Evolutionary conservation across 2,329 filamentous ascomycete species (phyloP).

Genomic region (Claviceps sorghi): DNA sequence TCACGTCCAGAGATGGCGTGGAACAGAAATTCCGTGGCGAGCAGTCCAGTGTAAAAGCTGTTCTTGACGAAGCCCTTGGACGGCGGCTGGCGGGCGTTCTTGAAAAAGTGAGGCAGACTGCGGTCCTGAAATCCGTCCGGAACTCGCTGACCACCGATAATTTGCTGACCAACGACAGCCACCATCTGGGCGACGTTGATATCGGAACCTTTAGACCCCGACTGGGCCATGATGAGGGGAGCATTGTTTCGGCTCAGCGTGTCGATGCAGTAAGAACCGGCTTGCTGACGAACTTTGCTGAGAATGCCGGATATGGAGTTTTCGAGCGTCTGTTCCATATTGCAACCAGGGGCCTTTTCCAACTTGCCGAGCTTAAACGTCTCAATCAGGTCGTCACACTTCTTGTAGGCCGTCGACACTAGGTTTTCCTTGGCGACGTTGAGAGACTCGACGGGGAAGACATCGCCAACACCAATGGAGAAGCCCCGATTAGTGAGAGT

Average conservation of each 20-base stretch:
- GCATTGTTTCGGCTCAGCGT: slow-evolving; percentile 85
- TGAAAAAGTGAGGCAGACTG: slow-evolving; percentile 87
- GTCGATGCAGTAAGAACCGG: slow-evolving; percentile 79
- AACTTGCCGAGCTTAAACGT: slow-evolving; percentile 68
- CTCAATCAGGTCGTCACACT: slow-evolving; percentile 72
- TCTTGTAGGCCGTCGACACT: slow-evolving; percentile 61
- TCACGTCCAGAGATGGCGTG: slow-evolving; percentile 98
- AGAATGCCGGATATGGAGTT: slow-evolving; percentile 82
- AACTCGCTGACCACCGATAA: slow-evolving; percentile 87
- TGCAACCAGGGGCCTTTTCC: slow-evolving; percentile 74
- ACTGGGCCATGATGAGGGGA: slow-evolving; percentile 91
- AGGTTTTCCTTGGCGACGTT: slow-evolving; percentile 59
- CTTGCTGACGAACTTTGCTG: slow-evolving; percentile 79
- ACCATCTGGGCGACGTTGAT: slow-evolving; percentile 99
- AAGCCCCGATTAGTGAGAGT: slow-evolving; percentile 85
- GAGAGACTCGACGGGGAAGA: slow-evolving; percentile 65
- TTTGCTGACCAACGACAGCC: slow-evolving; percentile 91
- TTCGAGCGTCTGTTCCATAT: slow-evolving; percentile 83
- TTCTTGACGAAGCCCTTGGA: slow-evolving; percentile 95
- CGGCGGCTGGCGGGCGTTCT: slow-evolving; percentile 79
- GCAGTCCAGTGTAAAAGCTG: slow-evolving; percentile 88
- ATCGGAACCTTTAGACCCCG: slow-evolving; percentile 88
- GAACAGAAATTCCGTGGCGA: slow-evolving; percentile 89
- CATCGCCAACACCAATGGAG: slow-evolving; percentile 90
- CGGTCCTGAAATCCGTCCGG: slow-evolving; percentile 93